Percentiles rank a stretch among this genome's conserved stretches.
These are phyloP conservation scores for Pelomyxa schiedti DNA, from an alignment of 78 protist species.

Conservation along the genomic window DNA sequence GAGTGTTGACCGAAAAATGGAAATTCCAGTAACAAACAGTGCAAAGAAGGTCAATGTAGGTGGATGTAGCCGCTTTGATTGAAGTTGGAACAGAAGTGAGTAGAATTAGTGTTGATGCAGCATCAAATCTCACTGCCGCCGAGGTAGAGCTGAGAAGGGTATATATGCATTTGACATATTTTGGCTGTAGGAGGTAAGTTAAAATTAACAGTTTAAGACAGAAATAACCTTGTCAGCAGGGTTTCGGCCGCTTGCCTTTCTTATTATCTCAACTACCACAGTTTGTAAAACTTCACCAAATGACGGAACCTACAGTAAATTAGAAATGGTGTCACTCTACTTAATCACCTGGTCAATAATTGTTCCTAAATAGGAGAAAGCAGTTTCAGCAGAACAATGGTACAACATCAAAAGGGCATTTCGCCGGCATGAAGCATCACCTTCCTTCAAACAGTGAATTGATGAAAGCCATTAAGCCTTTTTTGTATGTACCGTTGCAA, in stretches of 20 bases:
- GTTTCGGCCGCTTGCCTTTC: constrained; percentile 52
- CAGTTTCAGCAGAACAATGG: constrained; percentile 71
- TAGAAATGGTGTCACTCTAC: too few relatives aligned
- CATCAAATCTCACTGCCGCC: constrained; percentile 58
- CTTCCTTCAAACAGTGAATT: constrained; percentile 16
- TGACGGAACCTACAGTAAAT: too few relatives aligned
- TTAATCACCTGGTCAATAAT: constrained; percentile 50
- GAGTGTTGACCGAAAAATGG: background rate
- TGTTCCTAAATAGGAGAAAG: constrained; percentile 61
- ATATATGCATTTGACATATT: constrained; percentile 65
- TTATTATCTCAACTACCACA: constrained; percentile 76
- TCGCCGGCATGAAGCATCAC: constrained; percentile 75
- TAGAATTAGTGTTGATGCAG: constrained; percentile 51
- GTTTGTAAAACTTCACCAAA: constrained; percentile 84
- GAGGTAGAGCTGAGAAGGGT: constrained; percentile 63
- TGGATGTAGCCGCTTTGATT: constrained; percentile 65
- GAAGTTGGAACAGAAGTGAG: constrained; percentile 79
- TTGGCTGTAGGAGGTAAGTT: constrained; percentile 4
- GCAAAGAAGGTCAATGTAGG: constrained; percentile 64
- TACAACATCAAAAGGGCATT: constrained; percentile 91
- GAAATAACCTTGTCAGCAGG: constrained; percentile 45
- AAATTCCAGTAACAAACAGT: constrained; percentile 1
- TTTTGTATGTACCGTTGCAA: constrained; percentile 18
- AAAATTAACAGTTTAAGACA: background rate
- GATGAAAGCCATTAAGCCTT: background rate